A percentile compares a stretch with the other conserved stretches of the same genome.
phyloP scores from a whole-genome alignment of 2,329 filamentous ascomycete species.

The Neoarthrinium moseri region DNA sequence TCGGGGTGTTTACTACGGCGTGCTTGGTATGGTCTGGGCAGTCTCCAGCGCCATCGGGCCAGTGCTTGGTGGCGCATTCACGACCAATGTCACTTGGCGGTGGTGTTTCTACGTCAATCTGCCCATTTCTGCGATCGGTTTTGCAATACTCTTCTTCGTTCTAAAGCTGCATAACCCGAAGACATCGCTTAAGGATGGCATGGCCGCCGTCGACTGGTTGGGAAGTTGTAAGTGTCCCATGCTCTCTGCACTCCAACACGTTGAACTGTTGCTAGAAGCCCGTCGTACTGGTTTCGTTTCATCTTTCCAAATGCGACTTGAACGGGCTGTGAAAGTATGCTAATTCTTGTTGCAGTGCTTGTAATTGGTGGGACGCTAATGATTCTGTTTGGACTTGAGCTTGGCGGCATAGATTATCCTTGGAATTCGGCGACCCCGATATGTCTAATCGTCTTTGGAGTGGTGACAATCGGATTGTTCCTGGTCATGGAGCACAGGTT shows the following conservation, averaged over 20 bases:
- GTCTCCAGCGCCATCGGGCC: constrained; percentile 65
- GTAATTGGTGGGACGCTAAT: constrained; percentile 80
- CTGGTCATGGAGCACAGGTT: constrained; percentile 70
- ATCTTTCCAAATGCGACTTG: no score
- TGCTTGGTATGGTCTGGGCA: constrained; percentile 60
- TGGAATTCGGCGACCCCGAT: constrained; percentile 76
- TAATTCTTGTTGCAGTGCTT: no score
- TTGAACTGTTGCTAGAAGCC: no score
- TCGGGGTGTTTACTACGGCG: constrained; percentile 50
- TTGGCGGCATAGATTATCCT: constrained; percentile 73
- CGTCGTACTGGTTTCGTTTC: no score
- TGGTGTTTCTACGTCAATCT: constrained; percentile 71
- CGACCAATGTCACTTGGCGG: constrained; percentile 60
- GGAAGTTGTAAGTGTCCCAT: no score
- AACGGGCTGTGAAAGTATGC: no score
- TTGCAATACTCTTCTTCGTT: constrained; percentile 55
- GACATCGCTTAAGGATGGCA: constrained; percentile 60
- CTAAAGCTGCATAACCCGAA: constrained; percentile 68
- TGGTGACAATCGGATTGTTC: constrained; percentile 63
- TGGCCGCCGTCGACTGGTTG: constrained; percentile 62
- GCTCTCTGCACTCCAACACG: no score
- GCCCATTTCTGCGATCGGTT: constrained; percentile 43
- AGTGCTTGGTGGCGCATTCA: constrained; percentile 68
- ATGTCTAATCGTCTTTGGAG: constrained; percentile 74
- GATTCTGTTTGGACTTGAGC: constrained; percentile 82